Evolutionary conservation across 441 rosid genomes (phyloP), one percentile per base, ranked within the genome.

Genomic region (Kokia cookei): DNA sequence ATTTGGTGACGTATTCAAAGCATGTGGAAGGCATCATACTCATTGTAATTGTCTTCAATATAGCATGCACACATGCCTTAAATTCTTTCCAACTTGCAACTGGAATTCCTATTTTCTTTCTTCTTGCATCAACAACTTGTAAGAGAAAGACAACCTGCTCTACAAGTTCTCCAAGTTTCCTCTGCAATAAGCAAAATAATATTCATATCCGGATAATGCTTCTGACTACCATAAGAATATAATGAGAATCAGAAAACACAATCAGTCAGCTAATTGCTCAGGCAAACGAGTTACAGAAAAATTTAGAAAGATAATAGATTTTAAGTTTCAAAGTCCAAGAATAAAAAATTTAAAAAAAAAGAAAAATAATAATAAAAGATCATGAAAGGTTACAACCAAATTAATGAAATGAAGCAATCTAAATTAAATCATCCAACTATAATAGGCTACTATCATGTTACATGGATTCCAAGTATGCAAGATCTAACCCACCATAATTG

Each of bases 81-180:
- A 96, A 80, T 68, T 84, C 86, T 78, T 88, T 91, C 82, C 84
- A 85, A 54, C 83, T 71, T 43, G 78, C 79, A 81, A 73, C 75
- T 72, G 87, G 80, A 76, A 76, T 67, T 72, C 62, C 75, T 57
- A 76, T 76, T 82, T 84, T 80, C 81, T 86, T 92, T 82, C 80
- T 84, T 71, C 79, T 81, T 22, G 76, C 75, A 78, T 92, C 94
- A 53, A 81, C 71, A 71, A 81, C 72, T 84, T 88, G 94, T 57
- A 80, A 77, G 74, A 87, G 81, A 78, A 67, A 64, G 78, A 92
- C 90, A 82, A 87, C 83, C 73, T 87, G 89, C 86, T 84, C 91
- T 97, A 96, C 82, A 53, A 96, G 87, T 78, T 90, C 90, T 79
- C 85, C 84, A 27, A 96, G 93, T 73, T 82, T 88, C 73, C 78